Evolutionary conservation across 495 filamentous ascomycete genomes (phyloP), one percentile per base, ranked within the genome.

Genomic region (Hypoxylon fragiforme): DNA sequence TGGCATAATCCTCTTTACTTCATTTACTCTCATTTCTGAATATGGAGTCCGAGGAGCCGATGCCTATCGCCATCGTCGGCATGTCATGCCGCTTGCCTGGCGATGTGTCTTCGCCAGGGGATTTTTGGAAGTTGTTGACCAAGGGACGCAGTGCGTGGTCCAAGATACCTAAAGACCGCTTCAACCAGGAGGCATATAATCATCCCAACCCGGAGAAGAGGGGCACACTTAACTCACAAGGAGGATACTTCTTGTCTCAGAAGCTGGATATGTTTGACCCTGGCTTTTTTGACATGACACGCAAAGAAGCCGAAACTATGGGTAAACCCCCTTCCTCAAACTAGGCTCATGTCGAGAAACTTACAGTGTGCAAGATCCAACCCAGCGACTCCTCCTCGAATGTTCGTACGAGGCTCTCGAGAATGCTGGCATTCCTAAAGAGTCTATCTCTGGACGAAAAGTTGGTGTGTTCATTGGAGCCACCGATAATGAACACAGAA

Each of bases 81-180:
- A 74, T 77, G 63, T 70, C 70, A 35, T 74, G 75, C 64, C 73
- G 77, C 12, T 65, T 81, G 12, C 76, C 77, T 1, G 77, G 77
- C 22, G 70, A 69, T 34, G 65, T 76, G 19, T 68, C 70, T 18
- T 68, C 59, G 18, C 65, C 70, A 2, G 61, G 62, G 7, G 69
- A 75, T 20, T 74, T 81, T 15, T 81, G 76, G 64, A 67, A 77
- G 2, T 63, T 80, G 65, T 60, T 80, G 3, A 62, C 66, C 44
- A 68, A 65, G 15, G 63, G 62, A 22, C 48, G 66, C n/a, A 67
- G 61, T 43, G 73, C 66, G 11, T 73, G 71, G 72, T 68, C 63
- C 3, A 62, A 70, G 48, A 68, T 87, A 41, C 89, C 89, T 0
- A 57, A 74, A 14, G 82, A 87, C 51, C 84, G 89, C 20, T 94